Conservation (phyloP, 2,329 filamentous ascomycete species). For the Monosporascus sp. region DNA sequence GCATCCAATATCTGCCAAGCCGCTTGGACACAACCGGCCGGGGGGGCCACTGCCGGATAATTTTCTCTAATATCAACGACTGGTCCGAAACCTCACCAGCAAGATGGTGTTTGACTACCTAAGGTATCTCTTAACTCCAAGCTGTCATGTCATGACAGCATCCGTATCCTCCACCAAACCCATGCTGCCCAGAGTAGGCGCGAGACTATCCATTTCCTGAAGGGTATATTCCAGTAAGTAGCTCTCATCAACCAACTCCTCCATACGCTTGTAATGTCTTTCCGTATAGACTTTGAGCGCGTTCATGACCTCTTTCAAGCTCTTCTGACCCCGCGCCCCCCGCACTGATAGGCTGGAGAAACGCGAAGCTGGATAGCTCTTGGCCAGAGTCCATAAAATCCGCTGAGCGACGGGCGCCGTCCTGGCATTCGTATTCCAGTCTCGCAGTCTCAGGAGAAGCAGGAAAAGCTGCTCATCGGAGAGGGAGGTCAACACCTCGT, state of each 20-base stretch:
- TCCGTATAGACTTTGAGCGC: constrained; percentile 89
- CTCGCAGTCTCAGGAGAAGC: constrained; percentile 74
- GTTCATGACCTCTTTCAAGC: constrained; percentile 77
- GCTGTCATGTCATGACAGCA: constrained; percentile 33
- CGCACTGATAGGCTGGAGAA: constrained; percentile 65
- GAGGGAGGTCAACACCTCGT: constrained; percentile 74
- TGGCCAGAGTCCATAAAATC: constrained; percentile 73
- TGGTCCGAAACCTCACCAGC: background rate
- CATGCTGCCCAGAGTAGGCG: constrained; percentile 36
- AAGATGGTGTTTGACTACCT: background rate
- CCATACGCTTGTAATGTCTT: constrained; percentile 82
- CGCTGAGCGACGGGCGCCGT: constrained; percentile 81
- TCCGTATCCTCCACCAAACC: constrained; percentile 33
- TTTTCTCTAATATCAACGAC: background rate
- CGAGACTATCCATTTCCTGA: constrained; percentile 80
- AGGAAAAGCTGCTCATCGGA: constrained; percentile 81
- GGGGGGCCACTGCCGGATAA: background rate
- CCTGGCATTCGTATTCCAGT: constrained; percentile 96
- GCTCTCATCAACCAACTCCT: constrained; percentile 89
- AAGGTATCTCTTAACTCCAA: background rate
- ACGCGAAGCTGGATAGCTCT: constrained; percentile 72
- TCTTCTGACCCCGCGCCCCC: constrained; percentile 54
- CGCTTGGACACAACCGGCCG: background rate
- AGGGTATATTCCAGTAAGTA: constrained; percentile 92
- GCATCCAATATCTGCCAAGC: background rate